Evolutionary conservation across 164 flowering plant genomes (phyloP).

Genomic region (Piper betle): DNA sequence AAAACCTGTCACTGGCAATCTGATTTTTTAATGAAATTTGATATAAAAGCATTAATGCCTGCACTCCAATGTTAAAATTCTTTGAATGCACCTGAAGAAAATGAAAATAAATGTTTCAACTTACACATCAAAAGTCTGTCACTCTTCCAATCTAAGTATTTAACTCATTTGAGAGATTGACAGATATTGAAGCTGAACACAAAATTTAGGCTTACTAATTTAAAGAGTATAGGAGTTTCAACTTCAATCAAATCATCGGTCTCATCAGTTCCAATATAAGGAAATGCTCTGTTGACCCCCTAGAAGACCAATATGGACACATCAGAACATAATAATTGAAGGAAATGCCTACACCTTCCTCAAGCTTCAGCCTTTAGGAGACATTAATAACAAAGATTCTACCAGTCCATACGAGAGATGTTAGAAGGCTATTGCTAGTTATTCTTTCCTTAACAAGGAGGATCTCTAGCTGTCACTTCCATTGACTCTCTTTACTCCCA

Average conservation of each 20-base stretch:
- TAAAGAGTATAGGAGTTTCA: slow-evolving; percentile 84
- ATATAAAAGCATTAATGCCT: slow-evolving; percentile 89
- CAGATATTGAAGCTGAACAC: not conserved
- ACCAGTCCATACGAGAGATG: no score
- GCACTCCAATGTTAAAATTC: slow-evolving; percentile 91
- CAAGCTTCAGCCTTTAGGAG: no score
- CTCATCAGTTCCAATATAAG: slow-evolving; percentile 65
- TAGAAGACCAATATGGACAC: slow-evolving; percentile 13
- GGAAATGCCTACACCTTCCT: no score
- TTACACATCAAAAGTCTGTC: no score
- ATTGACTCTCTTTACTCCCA: not conserved
- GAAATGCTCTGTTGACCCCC: slow-evolving; percentile 99
- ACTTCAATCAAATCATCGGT: slow-evolving; percentile 75
- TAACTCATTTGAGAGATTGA: not conserved
- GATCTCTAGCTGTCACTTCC: no score
- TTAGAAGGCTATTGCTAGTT: no score
- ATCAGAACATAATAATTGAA: not conserved
- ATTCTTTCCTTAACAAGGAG: no score
- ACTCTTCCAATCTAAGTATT: not conserved
- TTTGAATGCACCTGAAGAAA: slow-evolving; percentile 74
- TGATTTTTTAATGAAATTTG: slow-evolving; percentile 86
- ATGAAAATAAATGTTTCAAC: not conserved
- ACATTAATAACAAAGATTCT: no score
- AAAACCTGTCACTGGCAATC: slow-evolving; percentile 85
- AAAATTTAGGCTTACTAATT: slow-evolving; percentile 40